Evolutionary conservation across 2,329 filamentous ascomycete species (phyloP), one percentile per base, ranked within the genome.

Genomic region (Sclerotinia spermophila): DNA sequence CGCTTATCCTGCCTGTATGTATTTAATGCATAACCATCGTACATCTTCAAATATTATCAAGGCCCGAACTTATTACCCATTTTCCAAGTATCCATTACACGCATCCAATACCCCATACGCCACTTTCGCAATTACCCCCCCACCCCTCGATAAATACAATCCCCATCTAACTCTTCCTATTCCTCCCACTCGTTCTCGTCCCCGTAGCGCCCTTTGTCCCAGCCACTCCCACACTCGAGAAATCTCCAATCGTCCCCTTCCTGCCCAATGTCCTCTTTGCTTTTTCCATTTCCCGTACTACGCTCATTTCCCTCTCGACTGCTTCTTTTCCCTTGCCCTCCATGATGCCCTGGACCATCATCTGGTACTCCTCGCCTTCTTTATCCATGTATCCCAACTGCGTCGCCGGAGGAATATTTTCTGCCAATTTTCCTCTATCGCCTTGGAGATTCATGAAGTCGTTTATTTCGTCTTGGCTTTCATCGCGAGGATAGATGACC

Each of bases 311-410:
- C 27, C 51, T 67, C 62, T 73, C 38, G 48, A 67, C 38, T 48
- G 56, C 56, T 35, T 73, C 71, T 69, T 74, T 66, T 67, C 72
- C 77, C 64, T 78, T 76, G 1, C 78, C 79, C 40, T 71, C 73
- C 77, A 79, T 78, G 51, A 75, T 75, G 21, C 78, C 78, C 72
- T 77, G 74, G 2, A 78, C 73, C 24, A 72, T 69, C 56, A 78
- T 74, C 38, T 75, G 73, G 33, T 76, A 74, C 38, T 76, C 76
- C 11, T 74, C 74, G 38, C 76, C 76, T 33, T 78, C 78, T 5
- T 74, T 73, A 72, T 80, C 79, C n/a, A 76, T 73, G 53, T 79
- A 80, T 44, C 75, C 73, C 33, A 80, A 27, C 60, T 79, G 78
- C 19, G 78, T 79, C 33, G 60, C 15, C 11, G 67, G 55, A 2